phyloP scores from a whole-genome alignment of 2,329 filamentous ascomycete genomes.

The Cladobotryum protrusum region DNA sequence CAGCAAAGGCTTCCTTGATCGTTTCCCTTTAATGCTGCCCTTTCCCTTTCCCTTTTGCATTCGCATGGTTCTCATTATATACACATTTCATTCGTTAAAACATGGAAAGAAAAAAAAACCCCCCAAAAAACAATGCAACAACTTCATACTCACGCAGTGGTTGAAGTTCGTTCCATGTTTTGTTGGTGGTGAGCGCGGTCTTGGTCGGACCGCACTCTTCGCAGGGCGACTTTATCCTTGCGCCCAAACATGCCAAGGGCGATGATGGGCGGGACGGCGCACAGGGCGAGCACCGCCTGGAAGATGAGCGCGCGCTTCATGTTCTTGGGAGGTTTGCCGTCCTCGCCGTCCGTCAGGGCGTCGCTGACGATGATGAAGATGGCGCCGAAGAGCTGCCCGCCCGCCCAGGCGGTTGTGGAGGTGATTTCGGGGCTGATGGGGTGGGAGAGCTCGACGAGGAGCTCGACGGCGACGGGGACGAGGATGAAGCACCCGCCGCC shows the following conservation, averaged over 20 bases:
- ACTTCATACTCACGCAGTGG: too few relatives aligned
- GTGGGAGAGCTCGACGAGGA: conserved; percentile 78
- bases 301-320: conserved; percentile 76
- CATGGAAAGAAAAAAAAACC: background rate
- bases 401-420: conserved; percentile 76
- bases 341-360: conserved; percentile 54
- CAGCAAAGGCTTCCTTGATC: too few relatives aligned
- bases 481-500: conserved; percentile 76
- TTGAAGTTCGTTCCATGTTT: too few relatives aligned
- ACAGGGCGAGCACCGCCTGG: conserved; percentile 63
- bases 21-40: too few relatives aligned
- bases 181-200: too few relatives aligned
- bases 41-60: background rate
- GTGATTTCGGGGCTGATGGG: conserved; percentile 83
- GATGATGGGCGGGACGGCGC: conserved; percentile 60
- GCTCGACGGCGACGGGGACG: conserved; percentile 80
- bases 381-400: conserved; percentile 78
- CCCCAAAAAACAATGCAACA: too few relatives aligned
- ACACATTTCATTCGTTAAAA: too few relatives aligned
- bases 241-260: conserved; percentile 65
- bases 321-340: conserved; percentile 55
- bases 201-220: conserved; percentile 32
- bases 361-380: conserved; percentile 80
- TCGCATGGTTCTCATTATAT: background rate
- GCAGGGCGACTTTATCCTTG: conserved; percentile 42